Percentiles rank a stretch among this genome's conserved stretches.
Evolutionary conservation across 129 eudicot species (phyloP).

Genomic region (Ambrosia artemisiifolia): DNA sequence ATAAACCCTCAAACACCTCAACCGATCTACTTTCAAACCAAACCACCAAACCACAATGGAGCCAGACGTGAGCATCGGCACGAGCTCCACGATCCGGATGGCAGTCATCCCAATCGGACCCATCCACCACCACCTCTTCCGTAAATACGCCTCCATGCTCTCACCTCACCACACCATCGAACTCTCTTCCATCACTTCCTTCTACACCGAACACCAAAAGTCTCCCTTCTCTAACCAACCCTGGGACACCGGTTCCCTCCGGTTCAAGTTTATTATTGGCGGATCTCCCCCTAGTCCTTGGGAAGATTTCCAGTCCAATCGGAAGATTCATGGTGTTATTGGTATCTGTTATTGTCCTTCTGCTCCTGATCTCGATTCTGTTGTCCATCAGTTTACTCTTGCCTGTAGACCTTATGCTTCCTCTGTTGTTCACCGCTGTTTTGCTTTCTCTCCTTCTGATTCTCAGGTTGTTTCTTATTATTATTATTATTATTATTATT

Average conservation of each 20-base stretch:
- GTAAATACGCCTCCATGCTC: constrained; percentile 75
- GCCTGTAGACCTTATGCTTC: constrained; percentile 62
- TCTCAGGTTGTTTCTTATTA: constrained; percentile 57
- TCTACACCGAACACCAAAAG: constrained; percentile 92
- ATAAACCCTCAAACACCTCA: too few relatives aligned
- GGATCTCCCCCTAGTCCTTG: constrained; percentile 85
- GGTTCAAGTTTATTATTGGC: constrained; percentile 75
- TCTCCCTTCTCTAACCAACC: constrained; percentile 83
- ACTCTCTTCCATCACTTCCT: constrained; percentile 73
- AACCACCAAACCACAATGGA: constrained; percentile 44
- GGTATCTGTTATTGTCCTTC: constrained; percentile 87
- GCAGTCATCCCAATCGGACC: constrained; percentile 80
- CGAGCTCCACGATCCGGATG: constrained; percentile 77
- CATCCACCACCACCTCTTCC: constrained; percentile 59
- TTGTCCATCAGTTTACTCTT: constrained; percentile 35
- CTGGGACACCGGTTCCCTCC: constrained; percentile 78
- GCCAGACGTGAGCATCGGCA: constrained; percentile 94
- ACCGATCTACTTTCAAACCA: not conserved
- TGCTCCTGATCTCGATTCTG: constrained; percentile 64
- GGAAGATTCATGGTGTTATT: constrained; percentile 72
- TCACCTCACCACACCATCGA: constrained; percentile 59
- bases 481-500: too few relatives aligned
- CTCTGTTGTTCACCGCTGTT: constrained; percentile 76
- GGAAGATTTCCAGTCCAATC: constrained; percentile 93
- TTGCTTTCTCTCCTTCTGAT: constrained; percentile 86